A percentile compares a stretch with the other conserved stretches of the same genome.
Evolutionary conservation across 768 basidiomycete species (phyloP).

Genomic region (Suillus lakei): DNA sequence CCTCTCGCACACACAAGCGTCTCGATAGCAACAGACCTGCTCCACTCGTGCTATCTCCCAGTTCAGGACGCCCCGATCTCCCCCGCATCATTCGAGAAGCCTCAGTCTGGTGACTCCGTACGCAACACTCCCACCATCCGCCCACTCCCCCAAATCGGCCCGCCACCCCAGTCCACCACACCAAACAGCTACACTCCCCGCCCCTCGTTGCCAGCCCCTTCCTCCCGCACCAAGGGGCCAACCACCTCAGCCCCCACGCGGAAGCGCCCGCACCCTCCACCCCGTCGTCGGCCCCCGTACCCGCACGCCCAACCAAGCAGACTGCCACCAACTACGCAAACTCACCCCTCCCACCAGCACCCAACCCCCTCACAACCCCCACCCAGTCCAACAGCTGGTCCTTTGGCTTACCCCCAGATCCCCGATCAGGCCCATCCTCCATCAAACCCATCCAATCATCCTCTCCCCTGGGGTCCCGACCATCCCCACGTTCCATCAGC

Average conservation of each 20-base stretch:
- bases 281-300: conserved; percentile 38
- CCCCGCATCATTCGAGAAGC: conserved; percentile 75
- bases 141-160: conserved; percentile 32
- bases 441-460: conserved; percentile 44
- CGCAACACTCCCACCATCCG: conserved; percentile 31
- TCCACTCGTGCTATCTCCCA: conserved; percentile 73
- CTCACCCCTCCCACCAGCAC: conserved; percentile 48
- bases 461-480: conserved; percentile 30
- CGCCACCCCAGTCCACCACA: conserved; percentile 24
- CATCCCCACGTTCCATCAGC: conserved; percentile 46
- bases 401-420: conserved; percentile 65
- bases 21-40: conserved; percentile 74
- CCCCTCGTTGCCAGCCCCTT: conserved; percentile 62
- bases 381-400: conserved; percentile 45
- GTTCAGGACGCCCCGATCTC: conserved; percentile 60
- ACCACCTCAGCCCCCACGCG: conserved; percentile 47
- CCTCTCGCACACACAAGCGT: conserved; percentile 45
- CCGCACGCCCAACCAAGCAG: conserved; percentile 63
- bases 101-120: conserved; percentile 55
- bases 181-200: conserved; percentile 46
- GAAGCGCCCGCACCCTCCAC: conserved; percentile 35
- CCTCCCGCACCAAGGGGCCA: conserved; percentile 73
- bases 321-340: conserved; percentile 50
- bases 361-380: conserved; percentile 44
- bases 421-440: conserved; percentile 56